Evolutionary conservation across 352 stramenopile genomes (phyloP).

Genomic region (Pythium sukuiense): DNA sequence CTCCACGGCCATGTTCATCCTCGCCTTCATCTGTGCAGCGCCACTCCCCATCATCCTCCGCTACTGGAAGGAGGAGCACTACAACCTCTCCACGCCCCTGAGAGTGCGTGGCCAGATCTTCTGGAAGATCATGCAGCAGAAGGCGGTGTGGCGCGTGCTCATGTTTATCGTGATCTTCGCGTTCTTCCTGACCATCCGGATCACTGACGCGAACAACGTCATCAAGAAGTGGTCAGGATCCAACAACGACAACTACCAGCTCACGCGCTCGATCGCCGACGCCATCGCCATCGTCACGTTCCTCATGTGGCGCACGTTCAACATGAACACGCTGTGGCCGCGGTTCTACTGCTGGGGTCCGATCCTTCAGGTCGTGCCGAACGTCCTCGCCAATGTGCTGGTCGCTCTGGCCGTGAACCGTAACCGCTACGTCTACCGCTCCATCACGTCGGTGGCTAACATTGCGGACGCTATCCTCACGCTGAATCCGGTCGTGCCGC

Average conservation of each 20-base stretch:
- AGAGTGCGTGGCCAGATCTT: constrained; percentile 37
- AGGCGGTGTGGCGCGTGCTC: constrained; percentile 42
- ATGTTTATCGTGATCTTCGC: constrained; percentile 47
- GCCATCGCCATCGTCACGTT: constrained; percentile 31
- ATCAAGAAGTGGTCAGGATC: constrained; percentile 28
- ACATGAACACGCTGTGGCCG: constrained; percentile 38
- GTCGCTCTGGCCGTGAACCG: constrained; percentile 12
- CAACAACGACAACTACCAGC: constrained; percentile 32
- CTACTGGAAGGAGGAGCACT: constrained; percentile 40
- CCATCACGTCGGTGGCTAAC: constrained; percentile 39
- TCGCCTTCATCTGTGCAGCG: constrained; percentile 31
- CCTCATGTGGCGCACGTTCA: constrained; percentile 35
- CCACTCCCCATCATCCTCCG: constrained; percentile 34
- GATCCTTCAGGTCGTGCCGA: constrained; percentile 31
- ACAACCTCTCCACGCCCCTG: constrained; percentile 36
- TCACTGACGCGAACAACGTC: constrained; percentile 25
- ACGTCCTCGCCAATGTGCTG: constrained; percentile 24
- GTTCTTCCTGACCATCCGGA: constrained; percentile 35
- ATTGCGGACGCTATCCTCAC: constrained; percentile 51
- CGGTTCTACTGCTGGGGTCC: constrained; percentile 35
- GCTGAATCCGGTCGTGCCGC: constrained; percentile 52
- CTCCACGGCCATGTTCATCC: constrained; percentile 33
- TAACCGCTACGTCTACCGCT: constrained; percentile 29
- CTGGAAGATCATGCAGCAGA: constrained; percentile 53
- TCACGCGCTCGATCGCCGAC: constrained; percentile 36